Percentiles rank a stretch among this genome's conserved stretches.
phyloP scores from a whole-genome alignment of 805 yeast genomes.

The Candida michaelii region DNA sequence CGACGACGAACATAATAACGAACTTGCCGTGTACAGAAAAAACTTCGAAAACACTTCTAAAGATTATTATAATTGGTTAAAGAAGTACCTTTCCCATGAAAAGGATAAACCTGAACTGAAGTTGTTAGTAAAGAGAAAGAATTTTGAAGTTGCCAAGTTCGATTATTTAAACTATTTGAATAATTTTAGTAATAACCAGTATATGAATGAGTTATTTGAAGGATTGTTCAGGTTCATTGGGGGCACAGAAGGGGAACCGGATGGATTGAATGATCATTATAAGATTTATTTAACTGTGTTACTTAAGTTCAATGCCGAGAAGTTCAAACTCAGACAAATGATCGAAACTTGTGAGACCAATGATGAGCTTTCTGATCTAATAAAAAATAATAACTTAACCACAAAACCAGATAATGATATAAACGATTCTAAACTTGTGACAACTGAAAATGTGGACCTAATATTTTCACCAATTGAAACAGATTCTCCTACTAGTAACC shows the following conservation, averaged over 20 bases:
- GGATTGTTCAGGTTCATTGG: constrained; percentile 33
- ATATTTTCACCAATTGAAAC: constrained; percentile 21
- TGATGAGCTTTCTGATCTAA: constrained; percentile 37
- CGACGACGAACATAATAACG: constrained; percentile 21
- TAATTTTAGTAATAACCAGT: constrained; percentile 38
- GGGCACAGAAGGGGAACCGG: neutral
- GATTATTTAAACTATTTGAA: constrained; percentile 46
- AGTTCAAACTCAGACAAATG: constrained; percentile 39
- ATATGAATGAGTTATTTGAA: constrained; percentile 37
- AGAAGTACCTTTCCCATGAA: constrained; percentile 43
- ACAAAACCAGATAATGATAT: constrained; percentile 10
- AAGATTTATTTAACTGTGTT: constrained; percentile 33
- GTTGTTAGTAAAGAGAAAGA: constrained; percentile 32
- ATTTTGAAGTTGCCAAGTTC: constrained; percentile 44
- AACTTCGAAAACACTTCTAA: constrained; percentile 40
- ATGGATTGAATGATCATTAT: constrained; percentile 18
- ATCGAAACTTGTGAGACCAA: constrained; percentile 40
- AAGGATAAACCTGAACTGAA: constrained; percentile 45
- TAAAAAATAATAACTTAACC: constrained; percentile 27
- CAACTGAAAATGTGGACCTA: constrained; percentile 28
- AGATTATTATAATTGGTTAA: constrained; percentile 44
- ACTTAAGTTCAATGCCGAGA: constrained; percentile 42
- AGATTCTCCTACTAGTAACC: neutral
- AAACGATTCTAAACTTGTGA: constrained; percentile 20
- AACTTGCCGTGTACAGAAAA: constrained; percentile 27